Percentiles rank a stretch among this genome's conserved stretches.
Evolutionary conservation across 805 yeast species (phyloP).

Genomic region (Yamadazyma phyllophila): DNA sequence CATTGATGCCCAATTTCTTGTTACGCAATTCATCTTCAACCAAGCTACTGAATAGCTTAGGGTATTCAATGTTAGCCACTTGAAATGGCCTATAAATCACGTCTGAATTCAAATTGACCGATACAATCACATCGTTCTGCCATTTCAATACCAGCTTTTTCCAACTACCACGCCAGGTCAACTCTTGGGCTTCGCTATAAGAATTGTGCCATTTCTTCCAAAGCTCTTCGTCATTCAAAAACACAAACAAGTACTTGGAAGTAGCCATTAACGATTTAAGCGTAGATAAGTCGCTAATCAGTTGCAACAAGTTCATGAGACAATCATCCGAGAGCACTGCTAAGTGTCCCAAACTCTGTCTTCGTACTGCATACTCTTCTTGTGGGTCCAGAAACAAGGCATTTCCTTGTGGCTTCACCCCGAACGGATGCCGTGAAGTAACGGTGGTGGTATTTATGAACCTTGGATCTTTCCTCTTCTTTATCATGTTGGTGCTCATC

Average conservation of each 20-base stretch:
- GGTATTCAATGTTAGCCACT: slow-evolving; percentile 68
- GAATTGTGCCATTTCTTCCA: slow-evolving; percentile 63
- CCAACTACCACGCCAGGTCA: slow-evolving; percentile 79
- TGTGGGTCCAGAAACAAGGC: slow-evolving; percentile 32
- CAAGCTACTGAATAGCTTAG: slow-evolving; percentile 44
- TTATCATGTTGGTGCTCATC: slow-evolving; percentile 6
- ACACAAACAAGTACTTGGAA: slow-evolving; percentile 71
- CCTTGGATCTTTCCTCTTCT: slow-evolving; percentile 13
- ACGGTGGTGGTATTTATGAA: slow-evolving; percentile 22
- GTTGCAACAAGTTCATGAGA: slow-evolving; percentile 44
- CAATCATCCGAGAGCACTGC: slow-evolving; percentile 60
- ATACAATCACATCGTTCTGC: slow-evolving; percentile 44
- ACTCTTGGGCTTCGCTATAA: slow-evolving; percentile 6
- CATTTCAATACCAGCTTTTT: slow-evolving; percentile 53
- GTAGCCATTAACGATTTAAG: slow-evolving; percentile 53
- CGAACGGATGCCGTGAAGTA: slow-evolving; percentile 61
- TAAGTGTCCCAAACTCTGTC: slow-evolving; percentile 52
- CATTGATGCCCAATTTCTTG: slow-evolving; percentile 21
- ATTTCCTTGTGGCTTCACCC: slow-evolving; percentile 77
- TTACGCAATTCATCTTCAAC: slow-evolving; percentile 44
- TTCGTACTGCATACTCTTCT: slow-evolving; percentile 16
- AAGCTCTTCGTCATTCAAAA: slow-evolving; percentile 69
- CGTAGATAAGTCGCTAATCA: slow-evolving; percentile 45
- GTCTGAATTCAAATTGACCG: slow-evolving; percentile 62
- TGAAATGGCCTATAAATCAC: slow-evolving; percentile 79